Conservation (phyloP, 2,329 filamentous ascomycete species). For the Phoma herbarum region DNA sequence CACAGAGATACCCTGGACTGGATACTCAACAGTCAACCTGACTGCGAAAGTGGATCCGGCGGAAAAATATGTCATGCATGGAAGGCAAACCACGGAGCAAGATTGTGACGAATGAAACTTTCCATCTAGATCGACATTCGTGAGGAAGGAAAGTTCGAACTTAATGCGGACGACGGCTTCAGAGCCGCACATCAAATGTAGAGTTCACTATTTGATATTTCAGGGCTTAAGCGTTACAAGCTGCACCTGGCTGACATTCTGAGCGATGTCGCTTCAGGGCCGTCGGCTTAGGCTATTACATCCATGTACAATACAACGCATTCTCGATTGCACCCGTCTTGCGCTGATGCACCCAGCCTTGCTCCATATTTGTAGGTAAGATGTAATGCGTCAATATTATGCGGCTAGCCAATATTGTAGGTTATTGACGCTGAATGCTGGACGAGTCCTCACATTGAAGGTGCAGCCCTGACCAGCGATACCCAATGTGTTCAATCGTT, state of each 20-base stretch:
- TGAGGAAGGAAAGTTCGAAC: not conserved
- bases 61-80: not conserved
- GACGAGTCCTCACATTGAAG: not conserved
- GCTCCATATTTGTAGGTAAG: not conserved
- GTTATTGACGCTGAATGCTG: not conserved
- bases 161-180: not conserved
- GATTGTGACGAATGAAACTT: not conserved
- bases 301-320: not conserved
- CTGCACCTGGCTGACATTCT: not conserved
- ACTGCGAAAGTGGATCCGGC: not conserved
- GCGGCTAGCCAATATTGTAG: not conserved
- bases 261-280: not conserved
- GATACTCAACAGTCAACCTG: not conserved
- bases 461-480: not conserved
- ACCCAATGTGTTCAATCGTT: not conserved
- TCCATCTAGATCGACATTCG: not conserved
- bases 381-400: not conserved
- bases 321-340: not conserved
- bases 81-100: not conserved
- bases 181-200: conserved; percentile 1
- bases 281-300: not conserved
- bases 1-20: not conserved
- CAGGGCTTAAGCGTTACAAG: not conserved
- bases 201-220: not conserved
- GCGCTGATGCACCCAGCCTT: not conserved